Evolutionary conservation across 176 grass and related monocot genomes (phyloP), one percentile per base, ranked within the genome.

Genomic region (Saccharum officinarum): DNA sequence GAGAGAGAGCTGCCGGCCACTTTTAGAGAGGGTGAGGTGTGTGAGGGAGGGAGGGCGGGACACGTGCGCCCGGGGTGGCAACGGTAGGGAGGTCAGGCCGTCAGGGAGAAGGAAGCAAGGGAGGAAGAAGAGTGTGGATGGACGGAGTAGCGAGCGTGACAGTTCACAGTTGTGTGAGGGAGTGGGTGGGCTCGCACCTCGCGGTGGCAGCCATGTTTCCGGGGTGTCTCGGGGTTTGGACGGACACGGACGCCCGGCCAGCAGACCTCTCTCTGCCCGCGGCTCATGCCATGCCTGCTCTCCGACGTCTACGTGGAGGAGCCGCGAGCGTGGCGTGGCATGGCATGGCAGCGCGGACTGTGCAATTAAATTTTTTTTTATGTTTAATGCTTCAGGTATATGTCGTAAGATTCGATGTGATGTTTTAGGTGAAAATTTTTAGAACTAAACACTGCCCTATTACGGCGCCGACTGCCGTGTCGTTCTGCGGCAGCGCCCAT

Each of bases 11-110:
- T 2, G 25, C 23, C 77, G 39, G 61, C 2, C 15, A 33, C 72
- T 73, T 64, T 88, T 42, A 14, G 60, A 36, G 57, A 26, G 0
- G 14, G 75, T 2, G 52, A 59, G 55, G 52, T 22, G 13, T 0
- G 33, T 26, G 57, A 23, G 45, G 11, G 26, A 28, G 17, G 16
- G 15, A 60, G 15, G 23, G 18, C 3, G 73, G 10, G 63, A 69
- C 66, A 81, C 79, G 79, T 70, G 79, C 79, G 79, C 79, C 65
- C 7, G 62, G 10, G 78, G 78, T 26, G 46, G 86, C 73, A 88
- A 88, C 87, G 81, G 85, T 76, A 45, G 66, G 65, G 69, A 70
- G 40, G 42, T 44, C 9, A 42, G 41, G 33, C 31, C 31, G 31
- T 33, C 31, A 34, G 33, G 33, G 33, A 34, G 33, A 34, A 3